Conservation (phyloP, 768 basidiomycete genomes). For the Collybiopsis luxurians region DNA sequence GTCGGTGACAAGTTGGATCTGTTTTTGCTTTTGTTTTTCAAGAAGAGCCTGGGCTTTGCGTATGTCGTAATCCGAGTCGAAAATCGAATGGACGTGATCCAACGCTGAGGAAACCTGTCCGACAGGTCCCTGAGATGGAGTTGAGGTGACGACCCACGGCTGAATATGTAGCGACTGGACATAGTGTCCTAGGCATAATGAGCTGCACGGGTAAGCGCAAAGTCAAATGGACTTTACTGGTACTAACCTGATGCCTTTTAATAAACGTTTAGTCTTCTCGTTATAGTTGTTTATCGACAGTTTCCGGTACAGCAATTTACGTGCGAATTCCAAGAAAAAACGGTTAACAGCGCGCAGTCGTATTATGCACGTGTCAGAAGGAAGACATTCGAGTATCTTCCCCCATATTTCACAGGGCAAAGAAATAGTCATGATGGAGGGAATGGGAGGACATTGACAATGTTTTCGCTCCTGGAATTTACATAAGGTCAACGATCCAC, state of each 20-base stretch:
- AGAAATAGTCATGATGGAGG: too few species aligned
- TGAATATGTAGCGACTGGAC: slow-evolving; percentile 34
- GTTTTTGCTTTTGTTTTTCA: slow-evolving; percentile 33
- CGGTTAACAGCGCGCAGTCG: too few species aligned
- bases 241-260: slow-evolving; percentile 18
- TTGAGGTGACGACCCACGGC: slow-evolving; percentile 34
- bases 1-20: slow-evolving; percentile 29
- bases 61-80: slow-evolving; percentile 1
- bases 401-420: too few species aligned
- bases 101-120: slow-evolving; percentile 1
- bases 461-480: too few species aligned
- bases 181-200: slow-evolving; percentile 23
- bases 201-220: slow-evolving; percentile 14
- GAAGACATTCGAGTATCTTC: too few species aligned
- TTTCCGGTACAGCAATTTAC: too few species aligned
- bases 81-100: slow-evolving; percentile 1
- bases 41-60: not conserved
- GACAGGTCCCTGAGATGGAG: not conserved
- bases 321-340: too few species aligned
- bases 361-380: too few species aligned
- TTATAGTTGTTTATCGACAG: too few species aligned
- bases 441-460: too few species aligned
- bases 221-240: slow-evolving; percentile 4
- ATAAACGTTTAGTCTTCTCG: too few species aligned
- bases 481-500: too few species aligned